phyloP scores from a whole-genome alignment of 768 basidiomycete species.

The Russula brevipes region DNA sequence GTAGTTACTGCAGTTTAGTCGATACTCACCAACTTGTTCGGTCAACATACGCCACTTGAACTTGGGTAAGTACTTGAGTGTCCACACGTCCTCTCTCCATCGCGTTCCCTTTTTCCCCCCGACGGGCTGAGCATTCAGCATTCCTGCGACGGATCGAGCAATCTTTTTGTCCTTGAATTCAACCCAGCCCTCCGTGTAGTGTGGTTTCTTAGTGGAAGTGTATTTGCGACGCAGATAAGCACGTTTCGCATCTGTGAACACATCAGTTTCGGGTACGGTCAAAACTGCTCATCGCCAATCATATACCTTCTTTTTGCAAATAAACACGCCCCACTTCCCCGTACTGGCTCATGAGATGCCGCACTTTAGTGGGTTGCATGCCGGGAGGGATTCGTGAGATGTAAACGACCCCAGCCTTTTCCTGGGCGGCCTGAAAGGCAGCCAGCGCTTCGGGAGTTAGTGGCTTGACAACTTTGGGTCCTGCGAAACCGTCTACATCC shows the following conservation, averaged over 20 bases:
- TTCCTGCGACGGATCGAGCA: constrained; percentile 83
- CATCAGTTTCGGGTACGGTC: neutral
- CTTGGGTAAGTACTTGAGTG: constrained; percentile 96
- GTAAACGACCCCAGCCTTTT: constrained; percentile 82
- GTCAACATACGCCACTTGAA: constrained; percentile 99
- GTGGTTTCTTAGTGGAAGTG: constrained; percentile 77
- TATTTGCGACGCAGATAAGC: constrained; percentile 78
- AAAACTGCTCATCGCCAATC: neutral
- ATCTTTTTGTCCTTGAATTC: constrained; percentile 94
- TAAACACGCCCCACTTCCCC: constrained; percentile 92
- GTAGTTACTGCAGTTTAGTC: neutral
- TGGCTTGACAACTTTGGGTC: constrained; percentile 63
- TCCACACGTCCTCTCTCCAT: constrained; percentile 98
- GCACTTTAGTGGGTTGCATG: constrained; percentile 94
- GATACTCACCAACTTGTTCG: constrained; percentile 87
- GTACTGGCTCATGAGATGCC: constrained; percentile 85
- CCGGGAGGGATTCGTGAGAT: constrained; percentile 96
- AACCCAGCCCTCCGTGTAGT: constrained; percentile 97
- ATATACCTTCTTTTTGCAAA: constrained; percentile 81
- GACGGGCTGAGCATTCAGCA: constrained; percentile 94
- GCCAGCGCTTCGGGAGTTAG: constrained; percentile 71
- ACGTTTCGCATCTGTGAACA: constrained; percentile 65
- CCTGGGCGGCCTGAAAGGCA: constrained; percentile 66
- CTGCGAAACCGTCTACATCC: constrained; percentile 55
- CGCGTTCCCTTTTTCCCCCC: constrained; percentile 87